Conservation (phyloP, 306 rosid species). For the Prunus padus region DNA sequence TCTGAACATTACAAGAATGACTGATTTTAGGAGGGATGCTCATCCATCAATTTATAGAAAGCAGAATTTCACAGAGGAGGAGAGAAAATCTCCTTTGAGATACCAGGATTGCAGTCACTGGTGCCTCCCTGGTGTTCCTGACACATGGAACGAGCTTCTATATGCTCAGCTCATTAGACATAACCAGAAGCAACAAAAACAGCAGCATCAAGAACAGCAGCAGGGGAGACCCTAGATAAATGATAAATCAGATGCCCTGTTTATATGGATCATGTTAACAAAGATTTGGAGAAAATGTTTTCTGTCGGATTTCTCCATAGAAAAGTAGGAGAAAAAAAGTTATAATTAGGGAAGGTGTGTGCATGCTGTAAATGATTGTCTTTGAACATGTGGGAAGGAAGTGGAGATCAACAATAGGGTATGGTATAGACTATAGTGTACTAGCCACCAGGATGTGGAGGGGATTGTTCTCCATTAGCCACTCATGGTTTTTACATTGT, state of each 20-base stretch:
- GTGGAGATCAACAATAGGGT: no score
- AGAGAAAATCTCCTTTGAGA: conserved; percentile 25
- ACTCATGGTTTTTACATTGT: neutral
- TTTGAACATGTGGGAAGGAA: no score
- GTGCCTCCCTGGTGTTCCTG: conserved; percentile 71
- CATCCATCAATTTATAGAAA: conserved; percentile 40
- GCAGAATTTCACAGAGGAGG: conserved; percentile 44
- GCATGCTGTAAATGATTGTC: neutral
- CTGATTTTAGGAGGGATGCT: conserved; percentile 24
- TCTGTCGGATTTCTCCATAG: neutral
- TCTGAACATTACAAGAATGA: conserved; percentile 28
- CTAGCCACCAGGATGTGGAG: neutral
- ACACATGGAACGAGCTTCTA: conserved; percentile 49
- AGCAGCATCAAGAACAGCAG: conserved; percentile 2
- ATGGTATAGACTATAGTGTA: no score
- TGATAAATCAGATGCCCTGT: neutral
- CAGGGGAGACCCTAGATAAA: conserved; percentile 1
- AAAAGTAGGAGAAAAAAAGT: neutral
- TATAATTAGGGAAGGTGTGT: neutral
- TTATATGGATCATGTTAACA: neutral
- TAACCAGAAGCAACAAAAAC: neutral
- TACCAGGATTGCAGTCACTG: conserved; percentile 70
- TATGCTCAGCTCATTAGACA: conserved; percentile 18
- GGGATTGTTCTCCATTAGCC: neutral
- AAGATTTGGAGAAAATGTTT: neutral